Percentiles rank a stretch among this genome's conserved stretches.
Conservation (phyloP, 805 yeast genomes). For the Zygotorulaspora florentina region DNA sequence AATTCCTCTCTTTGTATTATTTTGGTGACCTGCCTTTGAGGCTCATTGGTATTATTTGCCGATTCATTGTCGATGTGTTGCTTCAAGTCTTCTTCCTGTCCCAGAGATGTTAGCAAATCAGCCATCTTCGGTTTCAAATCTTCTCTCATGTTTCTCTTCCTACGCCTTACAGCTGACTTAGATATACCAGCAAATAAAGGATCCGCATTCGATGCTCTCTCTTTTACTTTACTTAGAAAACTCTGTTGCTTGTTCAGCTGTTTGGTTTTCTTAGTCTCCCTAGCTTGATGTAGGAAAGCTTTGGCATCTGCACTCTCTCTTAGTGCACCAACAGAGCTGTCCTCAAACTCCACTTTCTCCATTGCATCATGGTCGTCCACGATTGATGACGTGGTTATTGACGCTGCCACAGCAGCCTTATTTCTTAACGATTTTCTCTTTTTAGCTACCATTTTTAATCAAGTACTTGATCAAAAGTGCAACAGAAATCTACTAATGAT, state of each 20-base stretch:
- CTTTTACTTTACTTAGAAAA: constrained; percentile 25
- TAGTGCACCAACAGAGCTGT: constrained; percentile 6
- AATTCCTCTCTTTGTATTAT: constrained; percentile 1
- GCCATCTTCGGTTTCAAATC: constrained; percentile 63
- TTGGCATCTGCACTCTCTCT: constrained; percentile 35
- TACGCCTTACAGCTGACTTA: constrained; percentile 59
- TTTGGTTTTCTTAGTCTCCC: constrained; percentile 52
- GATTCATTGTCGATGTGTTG: constrained; percentile 13
- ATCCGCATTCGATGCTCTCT: constrained; percentile 13
- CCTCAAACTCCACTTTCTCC: neutral
- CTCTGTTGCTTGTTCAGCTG: constrained; percentile 39
- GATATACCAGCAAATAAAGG: constrained; percentile 48
- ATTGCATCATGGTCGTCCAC: neutral
- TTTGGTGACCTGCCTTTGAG: constrained; percentile 10
- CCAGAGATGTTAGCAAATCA: constrained; percentile 55
- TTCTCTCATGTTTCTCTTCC: constrained; percentile 59
- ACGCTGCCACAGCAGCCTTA: constrained; percentile 35
- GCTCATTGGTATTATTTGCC: constrained; percentile 12
- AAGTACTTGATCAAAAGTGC: no score
- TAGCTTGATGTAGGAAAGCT: constrained; percentile 50
- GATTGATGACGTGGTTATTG: constrained; percentile 3
- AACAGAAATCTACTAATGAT: neutral
- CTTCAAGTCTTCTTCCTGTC: constrained; percentile 31
- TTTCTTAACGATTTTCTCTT: constrained; percentile 46
- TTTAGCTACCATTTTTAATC: constrained; percentile 38